Base-by-base conservation (phyloP, 805 yeast genomes). In the Lipomyces anomalus region DNA sequence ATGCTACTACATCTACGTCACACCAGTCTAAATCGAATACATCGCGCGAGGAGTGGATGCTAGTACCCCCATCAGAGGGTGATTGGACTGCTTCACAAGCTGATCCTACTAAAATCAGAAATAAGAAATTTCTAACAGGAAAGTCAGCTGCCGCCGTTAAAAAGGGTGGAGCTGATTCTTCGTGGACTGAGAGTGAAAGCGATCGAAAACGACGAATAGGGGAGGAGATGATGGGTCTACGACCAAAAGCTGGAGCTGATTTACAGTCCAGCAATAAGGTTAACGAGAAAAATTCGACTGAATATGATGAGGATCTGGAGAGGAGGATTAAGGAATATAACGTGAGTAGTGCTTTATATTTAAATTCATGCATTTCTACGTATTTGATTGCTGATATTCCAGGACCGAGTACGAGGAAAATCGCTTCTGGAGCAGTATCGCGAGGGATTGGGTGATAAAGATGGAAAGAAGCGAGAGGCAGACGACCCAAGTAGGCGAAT, bases 21-120 rank as follows among this genome's bases (percentile, higher is more conserved):
- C 16, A 11, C 20, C 33, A 9, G 5, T 16, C 33, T 6, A 16
- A 41, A 23, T 18, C 54, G 9, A 33, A 29, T 33, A n/a, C n/a
- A n/a, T n/a, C n/a, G n/a, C 57, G 56, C 9, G 60, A 55, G 22
- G 60, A 55, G 26, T 55, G 59, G 59, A 55, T 55, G 59, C 44
- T 48, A 6, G 46, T 48, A 32, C 59, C 59, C 21, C 59, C 59
- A 6, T 35, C 54, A 2, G 44, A 47, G 24, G 37, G 38, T 34
- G 52, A 47, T 35, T 55, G 51, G 57, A 48, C 58, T 4, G 43
- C 41, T 3, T 36, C 46, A 9, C 54, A 45, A 22, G 47, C 47
- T 2, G 58, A 55, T 40, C 56, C 58, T 16, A 13, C 46, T 3
- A 46, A 55, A 23, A 35, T 55, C 3, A 30, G 40, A 20, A 46